Evolutionary conservation across 179 eudicot species (phyloP), one percentile per base, ranked within the genome.

Genomic region (Silene coronaria): DNA sequence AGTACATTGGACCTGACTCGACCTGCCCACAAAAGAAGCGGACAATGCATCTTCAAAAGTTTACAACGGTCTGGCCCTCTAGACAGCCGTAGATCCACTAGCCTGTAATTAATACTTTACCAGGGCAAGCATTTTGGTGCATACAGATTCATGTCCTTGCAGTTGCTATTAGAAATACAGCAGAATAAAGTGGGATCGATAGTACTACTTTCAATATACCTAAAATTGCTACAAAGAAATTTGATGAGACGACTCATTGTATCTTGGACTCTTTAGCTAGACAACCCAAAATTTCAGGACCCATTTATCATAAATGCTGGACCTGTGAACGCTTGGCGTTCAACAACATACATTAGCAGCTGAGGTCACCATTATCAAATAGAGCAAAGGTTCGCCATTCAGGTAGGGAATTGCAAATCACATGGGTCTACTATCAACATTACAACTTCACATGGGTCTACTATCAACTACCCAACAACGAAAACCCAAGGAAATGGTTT

Each of bases 321-420:
- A 34, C 14, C 21, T 71, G 30, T 51, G 4, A 23, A 19, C 19
- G 65, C 28, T n/a, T 26, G 22, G 2, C 21, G 64, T 53, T 17
- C 46, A 19, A 28, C 10, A 27, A 30, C 74, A 75, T 30, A 70
- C 2, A 28, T 24, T 1, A 67, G 46, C 24, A 74, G 11, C 9
- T 38, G 23, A 21, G 77, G 51, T 28, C 77, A 65, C 24, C 63
- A 27, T 65, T 38, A 58, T 23, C 71, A 53, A 53, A n/a, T 48
- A 64, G 6, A 27, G 28, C 28, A 28, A 51, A 46, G 63, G 63
- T 65, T 19, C 11, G 51, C 45, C 34, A 3, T 45, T 70, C 36
- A 46, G 1, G 45, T 59, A 74, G 55, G 21, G 26, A 22, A 9
- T n/a, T 22, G 17, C n/a, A 42, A 10, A 42, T 68, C 73, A 76